Conservation (phyloP, 139 green algal genomes). For the Medakamo hakoo region DNA sequence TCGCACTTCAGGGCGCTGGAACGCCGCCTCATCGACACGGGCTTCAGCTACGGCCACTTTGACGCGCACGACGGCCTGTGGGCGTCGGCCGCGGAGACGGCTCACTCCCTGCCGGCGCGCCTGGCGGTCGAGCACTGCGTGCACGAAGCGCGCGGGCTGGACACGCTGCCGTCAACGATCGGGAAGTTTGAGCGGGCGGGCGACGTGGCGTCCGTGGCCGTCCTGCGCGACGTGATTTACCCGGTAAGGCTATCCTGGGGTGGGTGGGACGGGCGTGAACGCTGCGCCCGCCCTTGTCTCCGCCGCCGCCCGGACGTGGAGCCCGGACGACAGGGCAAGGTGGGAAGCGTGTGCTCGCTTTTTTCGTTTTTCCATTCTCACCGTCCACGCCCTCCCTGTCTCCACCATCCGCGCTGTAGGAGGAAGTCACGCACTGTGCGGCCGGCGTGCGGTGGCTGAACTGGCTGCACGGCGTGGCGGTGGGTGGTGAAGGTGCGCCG, state of each 20-base stretch:
- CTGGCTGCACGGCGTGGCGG: slow-evolving; percentile 37
- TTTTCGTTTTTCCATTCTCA: too few species aligned
- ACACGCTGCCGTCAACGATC: slow-evolving; percentile 80
- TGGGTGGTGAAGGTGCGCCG: too few species aligned
- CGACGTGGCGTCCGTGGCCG: slow-evolving; percentile 38
- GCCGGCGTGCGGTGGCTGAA: slow-evolving; percentile 70
- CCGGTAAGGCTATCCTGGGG: too few species aligned
- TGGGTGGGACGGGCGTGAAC: too few species aligned
- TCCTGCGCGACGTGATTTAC: slow-evolving; percentile 63
- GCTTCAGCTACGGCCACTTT: slow-evolving; percentile 61
- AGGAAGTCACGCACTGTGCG: slow-evolving; percentile 80
- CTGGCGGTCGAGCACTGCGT: slow-evolving; percentile 76
- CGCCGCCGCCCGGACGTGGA: too few species aligned
- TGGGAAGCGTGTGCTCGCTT: too few species aligned
- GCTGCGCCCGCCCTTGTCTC: too few species aligned
- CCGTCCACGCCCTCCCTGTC: too few species aligned
- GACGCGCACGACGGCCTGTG: slow-evolving; percentile 76
- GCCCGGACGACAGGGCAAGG: too few species aligned
- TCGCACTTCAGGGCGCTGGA: slow-evolving; percentile 59
- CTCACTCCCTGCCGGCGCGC: slow-evolving; percentile 40
- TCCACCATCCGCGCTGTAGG: too few species aligned
- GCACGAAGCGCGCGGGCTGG: slow-evolving; percentile 67
- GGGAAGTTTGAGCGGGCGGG: slow-evolving; percentile 42
- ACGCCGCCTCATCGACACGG: slow-evolving; percentile 25
- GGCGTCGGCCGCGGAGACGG: slow-evolving; percentile 57